A percentile compares a stretch with the other conserved stretches of the same genome.
Evolutionary conservation across 2,329 filamentous ascomycete species (phyloP).

Genomic region (Paramyrothecium roridum): DNA sequence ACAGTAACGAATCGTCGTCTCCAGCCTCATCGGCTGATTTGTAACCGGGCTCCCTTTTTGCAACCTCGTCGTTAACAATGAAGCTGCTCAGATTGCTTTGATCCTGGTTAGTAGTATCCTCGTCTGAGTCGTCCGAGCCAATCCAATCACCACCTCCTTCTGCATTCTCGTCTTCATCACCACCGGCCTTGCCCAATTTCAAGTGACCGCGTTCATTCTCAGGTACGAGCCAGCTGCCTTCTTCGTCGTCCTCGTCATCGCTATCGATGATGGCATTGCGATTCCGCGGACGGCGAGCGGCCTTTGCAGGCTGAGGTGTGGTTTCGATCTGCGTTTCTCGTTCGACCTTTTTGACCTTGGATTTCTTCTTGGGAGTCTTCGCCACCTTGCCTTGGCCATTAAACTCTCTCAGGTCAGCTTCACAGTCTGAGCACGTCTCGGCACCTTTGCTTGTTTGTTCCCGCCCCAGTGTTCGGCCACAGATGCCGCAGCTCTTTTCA

Average conservation of each 20-base stretch:
- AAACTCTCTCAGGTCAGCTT: conserved; percentile 67
- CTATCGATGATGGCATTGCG: conserved; percentile 62
- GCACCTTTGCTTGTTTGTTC: conserved; percentile 37
- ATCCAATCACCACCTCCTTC: conserved; percentile 84
- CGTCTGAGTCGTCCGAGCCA: conserved; percentile 64
- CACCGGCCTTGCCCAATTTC: conserved; percentile 74
- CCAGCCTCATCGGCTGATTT: conserved; percentile 17
- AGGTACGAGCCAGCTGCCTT: conserved; percentile 77
- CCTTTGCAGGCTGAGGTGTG: conserved; percentile 2
- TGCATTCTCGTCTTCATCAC: conserved; percentile 80
- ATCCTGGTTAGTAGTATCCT: conserved; percentile 49
- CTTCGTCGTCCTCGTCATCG: conserved; percentile 66
- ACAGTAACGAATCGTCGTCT: conserved; percentile 27
- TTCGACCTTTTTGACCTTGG: conserved; percentile 19
- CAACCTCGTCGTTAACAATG: conserved; percentile 47
- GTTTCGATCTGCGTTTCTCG: conserved; percentile 9
- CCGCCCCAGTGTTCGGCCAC: conserved; percentile 63
- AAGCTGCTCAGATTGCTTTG: conserved; percentile 54
- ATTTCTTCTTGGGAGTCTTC: conserved; percentile 32
- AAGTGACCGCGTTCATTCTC: conserved; percentile 60
- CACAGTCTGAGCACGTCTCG: conserved; percentile 70
- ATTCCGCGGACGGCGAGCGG: conserved; percentile 38
- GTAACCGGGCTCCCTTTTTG: conserved; percentile 26
- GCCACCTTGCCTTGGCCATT: conserved; percentile 41
- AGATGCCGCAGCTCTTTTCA: conserved; percentile 79